A percentile compares a stretch with the other conserved stretches of the same genome.
Evolutionary conservation across 257 asterid genomes (phyloP).

Genomic region (Nicotiana tabacum): DNA sequence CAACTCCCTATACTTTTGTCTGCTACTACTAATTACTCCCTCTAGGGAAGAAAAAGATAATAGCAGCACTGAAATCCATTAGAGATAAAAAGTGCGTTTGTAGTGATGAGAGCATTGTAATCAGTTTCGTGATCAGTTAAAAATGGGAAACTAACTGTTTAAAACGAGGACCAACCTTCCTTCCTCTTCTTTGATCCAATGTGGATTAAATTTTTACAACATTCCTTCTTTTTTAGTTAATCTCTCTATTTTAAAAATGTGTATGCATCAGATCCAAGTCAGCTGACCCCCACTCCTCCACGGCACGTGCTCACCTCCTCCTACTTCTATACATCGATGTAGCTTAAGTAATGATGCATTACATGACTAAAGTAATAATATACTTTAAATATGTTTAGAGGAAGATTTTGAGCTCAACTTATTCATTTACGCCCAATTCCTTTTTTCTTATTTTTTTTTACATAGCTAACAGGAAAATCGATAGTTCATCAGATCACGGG

Average conservation of each 20-base stretch:
- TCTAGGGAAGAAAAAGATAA: background rate
- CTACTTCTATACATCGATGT: background rate
- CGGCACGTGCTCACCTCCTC: constrained; percentile 55
- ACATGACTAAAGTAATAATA: background rate
- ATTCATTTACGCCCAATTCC: no score
- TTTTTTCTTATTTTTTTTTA: no score
- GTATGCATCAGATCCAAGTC: constrained; percentile 61
- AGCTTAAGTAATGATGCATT: background rate
- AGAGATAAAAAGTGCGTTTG: background rate
- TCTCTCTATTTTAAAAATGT: background rate
- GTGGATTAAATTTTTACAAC: constrained; percentile 15
- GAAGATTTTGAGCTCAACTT: background rate
- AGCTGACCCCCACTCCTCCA: constrained; percentile 52
- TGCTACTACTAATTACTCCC: background rate
- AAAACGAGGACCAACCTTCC: constrained; percentile 4
- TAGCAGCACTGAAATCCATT: constrained; percentile 10
- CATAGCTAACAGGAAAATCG: background rate
- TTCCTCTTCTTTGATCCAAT: background rate
- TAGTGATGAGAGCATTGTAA: background rate
- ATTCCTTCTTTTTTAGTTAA: constrained; percentile 19
- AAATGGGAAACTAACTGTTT: background rate
- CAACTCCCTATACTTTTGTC: constrained; percentile 7
- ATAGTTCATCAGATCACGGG: background rate
- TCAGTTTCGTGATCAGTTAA: constrained; percentile 14
- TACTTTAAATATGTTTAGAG: no score